Conservation (phyloP, 2,329 filamentous ascomycete species). For the Curvularia sp. region DNA sequence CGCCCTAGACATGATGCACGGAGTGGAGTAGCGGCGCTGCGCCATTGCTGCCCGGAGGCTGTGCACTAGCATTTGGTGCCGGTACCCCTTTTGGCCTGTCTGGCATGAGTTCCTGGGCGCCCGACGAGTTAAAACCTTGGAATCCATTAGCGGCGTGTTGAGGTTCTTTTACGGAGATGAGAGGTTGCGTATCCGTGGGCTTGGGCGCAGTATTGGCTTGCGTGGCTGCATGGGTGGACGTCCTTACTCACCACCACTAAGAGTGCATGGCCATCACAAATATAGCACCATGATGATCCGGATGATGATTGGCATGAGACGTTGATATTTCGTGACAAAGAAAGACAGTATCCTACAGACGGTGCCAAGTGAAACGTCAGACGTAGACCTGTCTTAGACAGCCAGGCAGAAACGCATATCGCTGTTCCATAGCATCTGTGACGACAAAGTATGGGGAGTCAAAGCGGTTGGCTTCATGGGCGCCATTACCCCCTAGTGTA, state of each 20-base stretch:
- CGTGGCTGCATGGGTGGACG: conserved; percentile 8
- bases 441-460: conserved; percentile 6
- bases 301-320: neutral
- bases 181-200: conserved; percentile 15
- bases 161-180: conserved; percentile 26
- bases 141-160: conserved; percentile 15
- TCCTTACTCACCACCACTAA: conserved; percentile 2
- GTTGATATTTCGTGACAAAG: conserved; percentile 5
- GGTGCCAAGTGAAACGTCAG: conserved; percentile 1
- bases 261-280: conserved; percentile 2
- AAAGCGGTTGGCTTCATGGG: neutral
- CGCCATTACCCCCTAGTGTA: conserved; percentile 39
- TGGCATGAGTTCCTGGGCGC: conserved; percentile 18
- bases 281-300: neutral
- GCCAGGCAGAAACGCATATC: neutral
- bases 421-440: conserved; percentile 6
- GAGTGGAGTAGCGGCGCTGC: conserved; percentile 26
- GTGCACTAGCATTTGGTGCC: conserved; percentile 29
- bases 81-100: conserved; percentile 27
- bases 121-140: conserved; percentile 21
- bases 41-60: conserved; percentile 30
- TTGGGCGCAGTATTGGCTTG: conserved; percentile 26
- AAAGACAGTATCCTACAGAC: conserved; percentile 10
- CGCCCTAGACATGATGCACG: conserved; percentile 16
- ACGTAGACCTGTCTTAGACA: conserved; percentile 4